Evolutionary conservation across 768 basidiomycete species (phyloP), one percentile per base, ranked within the genome.

Genomic region (Boletus subparvulus): DNA sequence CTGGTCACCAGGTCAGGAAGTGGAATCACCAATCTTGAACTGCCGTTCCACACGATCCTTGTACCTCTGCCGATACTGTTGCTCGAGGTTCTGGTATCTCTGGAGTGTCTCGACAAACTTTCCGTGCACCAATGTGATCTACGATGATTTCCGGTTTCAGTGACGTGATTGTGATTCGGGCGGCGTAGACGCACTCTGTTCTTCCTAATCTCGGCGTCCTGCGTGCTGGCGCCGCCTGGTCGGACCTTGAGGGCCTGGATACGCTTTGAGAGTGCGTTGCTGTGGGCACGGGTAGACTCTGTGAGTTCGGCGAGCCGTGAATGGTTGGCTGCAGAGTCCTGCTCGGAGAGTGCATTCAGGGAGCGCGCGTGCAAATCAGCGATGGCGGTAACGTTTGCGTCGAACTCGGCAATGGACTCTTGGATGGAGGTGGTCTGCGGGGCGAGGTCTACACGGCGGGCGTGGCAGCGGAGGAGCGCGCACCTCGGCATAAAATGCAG

Each of bases 91-190:
- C 69, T 90, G 91, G 69, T 89, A 92, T 55, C 83, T 83, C 67
- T 90, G 90, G 47, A 92, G 80, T 1, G 84, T 83, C 59, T 91
- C 90, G 46, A 87, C 67, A 58, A 92, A 92, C 67, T 87, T 90
- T 26, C 78, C 76, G 58, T 86, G 85, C 37, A 88, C 76, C 21
- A 85, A 65, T 1, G 77, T 77, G 39, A 82, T 78, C 87, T 90
- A 60, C n/a, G 35, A 44, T 19, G 19, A 6, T 6, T 30, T 36
- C 30, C 17, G 24, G 21, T 19, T 28, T 55, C 39, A 57, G 42
- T 37, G 54, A 42, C 42, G 41, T 24, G 8, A 26, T 6, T 19
- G 47, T 7, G 17, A 39, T 32, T 10, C 12, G 16, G 36, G 8
- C 5, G 10, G n/a, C 4, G 17, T 4, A 10, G 32, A 59, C 65